These are phyloP conservation scores for Hortiboletus campestris DNA, from an alignment of 768 basidiomycete species.

Conservation along the genomic window DNA sequence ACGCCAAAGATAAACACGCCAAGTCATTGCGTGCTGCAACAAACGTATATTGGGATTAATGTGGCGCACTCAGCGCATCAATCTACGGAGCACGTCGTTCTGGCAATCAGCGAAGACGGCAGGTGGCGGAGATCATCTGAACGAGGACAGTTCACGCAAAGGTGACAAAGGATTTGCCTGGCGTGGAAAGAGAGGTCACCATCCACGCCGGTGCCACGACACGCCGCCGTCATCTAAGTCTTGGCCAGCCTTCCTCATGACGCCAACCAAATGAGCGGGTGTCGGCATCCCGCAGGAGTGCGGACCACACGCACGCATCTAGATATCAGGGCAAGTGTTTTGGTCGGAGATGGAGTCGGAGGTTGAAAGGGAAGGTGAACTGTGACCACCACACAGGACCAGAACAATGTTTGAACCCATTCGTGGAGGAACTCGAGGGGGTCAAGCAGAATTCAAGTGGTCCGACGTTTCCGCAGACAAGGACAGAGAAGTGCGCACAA, in stretches of 20 bases:
- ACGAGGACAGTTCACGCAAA: conserved; percentile 2
- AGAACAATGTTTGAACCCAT: conserved; percentile 71
- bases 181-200: neutral
- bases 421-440: conserved; percentile 88
- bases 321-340: conserved; percentile 14
- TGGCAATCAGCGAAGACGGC: neutral
- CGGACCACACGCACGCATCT: conserved; percentile 19
- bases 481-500: conserved; percentile 72
- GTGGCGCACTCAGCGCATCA: neutral
- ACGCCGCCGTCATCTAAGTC: neutral
- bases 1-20: neutral
- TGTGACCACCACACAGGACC: neutral
- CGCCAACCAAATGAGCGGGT: conserved; percentile 1
- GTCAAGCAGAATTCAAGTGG: conserved; percentile 91
- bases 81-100: conserved; percentile 1
- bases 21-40: neutral
- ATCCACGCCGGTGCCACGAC: conserved; percentile 7
- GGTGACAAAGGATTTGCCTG: neutral
- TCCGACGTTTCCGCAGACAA: conserved; percentile 88
- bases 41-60: neutral
- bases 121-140: conserved; percentile 5
- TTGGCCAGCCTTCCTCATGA: conserved; percentile 3
- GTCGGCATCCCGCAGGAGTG: conserved; percentile 20
- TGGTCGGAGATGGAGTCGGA: conserved; percentile 22
- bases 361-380: conserved; percentile 1